Base-by-base conservation (phyloP, 129 eudicot genomes). In the Dittrichia graveolens region DNA sequence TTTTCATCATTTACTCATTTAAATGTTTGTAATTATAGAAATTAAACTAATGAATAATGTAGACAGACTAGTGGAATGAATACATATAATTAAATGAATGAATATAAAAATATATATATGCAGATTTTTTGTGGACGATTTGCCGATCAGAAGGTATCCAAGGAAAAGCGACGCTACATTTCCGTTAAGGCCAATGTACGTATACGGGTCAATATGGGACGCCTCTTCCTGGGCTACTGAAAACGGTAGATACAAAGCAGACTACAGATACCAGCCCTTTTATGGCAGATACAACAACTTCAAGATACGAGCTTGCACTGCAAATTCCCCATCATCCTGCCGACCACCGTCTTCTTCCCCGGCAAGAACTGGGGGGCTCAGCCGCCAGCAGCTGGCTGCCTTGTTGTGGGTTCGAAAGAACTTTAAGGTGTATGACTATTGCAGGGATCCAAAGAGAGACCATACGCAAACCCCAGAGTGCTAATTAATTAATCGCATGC, bases 221-320 rank as follows among this genome's bases (percentile, higher is more conserved):
- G 97, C 97, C 47, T 91, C 97, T 8, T 80, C 91, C 6, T 91
- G 97, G 97, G 97, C 97, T 14, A 91, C 97, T 0, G 96, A 91
- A 71, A 78, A 87, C 11, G 97, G 97, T 10, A 84, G 72, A 82
- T 88, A 88, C 76, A 91, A 86, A 78, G 97, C 91, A 0, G 85
- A 91, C 53, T 91, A 91, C 41, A 59, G 55, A 4, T 84, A 91
- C 61, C 89, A 91, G 71, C 97, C 97, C 0, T 91, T 91, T 73
- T 54, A 84, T 3, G 96, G 82, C 2, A 73, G 78, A 68, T 91
- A 91, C 77, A 86, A 74, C 3, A 85, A 88, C 47, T 91, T 91
- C 87, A 91, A 91, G 80, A 34, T 84, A 7, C 61, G 47, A 37
- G 97, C 91, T 39, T 87, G 96, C 42, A 60, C 70, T 2, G 74